phyloP scores from a whole-genome alignment of 768 basidiomycete genomes.

The Agaricus sinodeliciosus region DNA sequence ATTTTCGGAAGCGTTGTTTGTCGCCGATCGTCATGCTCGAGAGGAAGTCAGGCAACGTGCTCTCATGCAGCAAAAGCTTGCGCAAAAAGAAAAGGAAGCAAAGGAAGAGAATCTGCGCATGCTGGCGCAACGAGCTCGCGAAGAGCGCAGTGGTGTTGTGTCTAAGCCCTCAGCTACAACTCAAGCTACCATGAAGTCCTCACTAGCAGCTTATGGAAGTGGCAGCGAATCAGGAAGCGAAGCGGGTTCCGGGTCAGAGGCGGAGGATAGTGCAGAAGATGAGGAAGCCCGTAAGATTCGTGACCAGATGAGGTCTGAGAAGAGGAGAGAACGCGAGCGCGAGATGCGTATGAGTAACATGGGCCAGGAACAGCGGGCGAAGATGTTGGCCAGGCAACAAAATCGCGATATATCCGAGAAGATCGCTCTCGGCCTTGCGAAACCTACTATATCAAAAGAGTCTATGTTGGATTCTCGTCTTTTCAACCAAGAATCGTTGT shows the following conservation, averaged over 20 bases:
- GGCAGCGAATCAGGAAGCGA: conserved; percentile 56
- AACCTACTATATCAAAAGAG: conserved; percentile 94
- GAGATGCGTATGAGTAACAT: conserved; percentile 99
- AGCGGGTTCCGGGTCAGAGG: conserved; percentile 42
- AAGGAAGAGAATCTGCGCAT: conserved; percentile 95
- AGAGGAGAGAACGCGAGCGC: conserved; percentile 88
- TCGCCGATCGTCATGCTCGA: conserved; percentile 95
- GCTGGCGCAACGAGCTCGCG: conserved; percentile 91
- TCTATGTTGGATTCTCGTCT: conserved; percentile 95
- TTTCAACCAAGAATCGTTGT: conserved; percentile 93
- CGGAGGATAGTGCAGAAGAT: conserved; percentile 58
- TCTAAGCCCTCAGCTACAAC: conserved; percentile 61
- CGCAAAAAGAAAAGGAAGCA: conserved; percentile 93
- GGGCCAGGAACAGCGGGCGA: conserved; percentile 95
- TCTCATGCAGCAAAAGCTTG: conserved; percentile 98
- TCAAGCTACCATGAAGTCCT: conserved; percentile 65
- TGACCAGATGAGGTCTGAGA: conserved; percentile 87
- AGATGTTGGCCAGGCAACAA: conserved; percentile 91
- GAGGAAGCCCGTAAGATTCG: conserved; percentile 83
- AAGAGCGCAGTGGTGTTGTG: conserved; percentile 82
- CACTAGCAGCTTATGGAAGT: conserved; percentile 82
- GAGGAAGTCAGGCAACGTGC: conserved; percentile 96
- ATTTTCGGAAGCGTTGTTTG: conserved; percentile 92
- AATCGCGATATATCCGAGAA: conserved; percentile 99
- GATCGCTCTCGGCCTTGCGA: conserved; percentile 94